Base-by-base conservation (phyloP, 768 basidiomycete species). In the Phlebiopsis gigantea region DNA sequence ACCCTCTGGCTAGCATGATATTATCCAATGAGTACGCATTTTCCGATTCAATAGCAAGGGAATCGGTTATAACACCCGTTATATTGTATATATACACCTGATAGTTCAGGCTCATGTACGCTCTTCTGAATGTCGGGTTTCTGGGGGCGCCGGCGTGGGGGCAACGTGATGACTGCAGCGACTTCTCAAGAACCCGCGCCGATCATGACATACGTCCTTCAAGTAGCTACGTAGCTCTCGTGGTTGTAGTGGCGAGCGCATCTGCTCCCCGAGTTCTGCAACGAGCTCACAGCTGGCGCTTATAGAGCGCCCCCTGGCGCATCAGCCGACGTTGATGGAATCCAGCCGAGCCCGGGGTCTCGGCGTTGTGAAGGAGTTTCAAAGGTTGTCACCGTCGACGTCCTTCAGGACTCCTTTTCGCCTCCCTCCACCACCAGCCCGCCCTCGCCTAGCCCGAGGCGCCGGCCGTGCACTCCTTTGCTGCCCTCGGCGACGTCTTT, bases 311-410 rank as follows among this genome's bases (percentile, higher is more conserved):
- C 15, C 47, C 1, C 4, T 2, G 29, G 47, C 47, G 47, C 26
- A 48, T 48, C 47, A 48, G 47, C 47, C 28, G 26, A 26, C 47
- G 30, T 29, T 48, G 47, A 48, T 48, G 47, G 21, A 10, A 21
- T 17, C 26, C 15, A 29, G 47, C 47, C 47, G 47, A 26, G 47
- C 47, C 21, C 47, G 47, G 47, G 34, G 26, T 29, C 47, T 29
- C 30, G 29, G 50, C 50, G 50, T 51, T 25, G 50, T 51, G 50
- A 51, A 21, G 50, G 50, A 39, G 50, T 51, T 51, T 51, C 50
- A 51, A 39, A 6, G 21, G 50, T 30, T 24, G 49, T 22, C 49
- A 34, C 30, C 31, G 22, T 34, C 31, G 31, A 51, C 49, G 49
- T 51, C 39, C 50, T 14, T 9, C 31, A 39, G 50, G 50, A 51